Base-by-base conservation (phyloP, 306 rosid genomes). In the Sphenostylis stenocarpa region DNA sequence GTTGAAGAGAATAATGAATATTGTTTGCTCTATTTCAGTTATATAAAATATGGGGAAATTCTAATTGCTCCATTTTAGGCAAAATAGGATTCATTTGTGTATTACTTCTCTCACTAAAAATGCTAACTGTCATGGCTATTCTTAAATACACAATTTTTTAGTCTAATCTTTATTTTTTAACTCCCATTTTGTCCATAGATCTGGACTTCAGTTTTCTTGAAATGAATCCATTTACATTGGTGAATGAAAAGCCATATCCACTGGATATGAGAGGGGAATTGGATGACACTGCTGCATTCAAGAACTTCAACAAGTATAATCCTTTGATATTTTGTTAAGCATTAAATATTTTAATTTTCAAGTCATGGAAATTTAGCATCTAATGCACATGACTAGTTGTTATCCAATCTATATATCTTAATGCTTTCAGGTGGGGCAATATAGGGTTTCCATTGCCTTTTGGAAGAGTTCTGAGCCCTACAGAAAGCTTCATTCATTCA, bases 231-330 rank as follows among this genome's bases (percentile, higher is more conserved):
- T 93, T 93, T 81, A 84, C 96, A 15, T 77, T 90, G 79, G 92
- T 93, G 67, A 75, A 93, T 13, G 92, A 90, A 70, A 90, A 83
- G 85, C 94, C 97, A 31, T 93, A 80, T 78, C 96, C 97, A 39
- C 76, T 93, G 83, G 96, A 93, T 84, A 93, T 90, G 94, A 85
- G 97, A 80, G 97, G 97, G 57, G 97, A 93, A 78, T 69, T 93
- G 86, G 97, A 93, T 80, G 97, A 93, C 83, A 93, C 94, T 74
- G 96, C 96, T 34, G 93, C 90, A 10, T 93, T 93, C 81, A 90
- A 93, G 87, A 93, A 90, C 87, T 90, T 93, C 79, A 85, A 85
- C 64, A 93, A 85, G 97, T 93, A 88, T 76, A 44, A 0, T 76
- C 47, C 26, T 79, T 75, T 43, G 47, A 61, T 62, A 44, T 64